These are phyloP conservation scores for Linnemannia zychae DNA, from an alignment of 192 early-diverging fungal species.

Conservation along the genomic window DNA sequence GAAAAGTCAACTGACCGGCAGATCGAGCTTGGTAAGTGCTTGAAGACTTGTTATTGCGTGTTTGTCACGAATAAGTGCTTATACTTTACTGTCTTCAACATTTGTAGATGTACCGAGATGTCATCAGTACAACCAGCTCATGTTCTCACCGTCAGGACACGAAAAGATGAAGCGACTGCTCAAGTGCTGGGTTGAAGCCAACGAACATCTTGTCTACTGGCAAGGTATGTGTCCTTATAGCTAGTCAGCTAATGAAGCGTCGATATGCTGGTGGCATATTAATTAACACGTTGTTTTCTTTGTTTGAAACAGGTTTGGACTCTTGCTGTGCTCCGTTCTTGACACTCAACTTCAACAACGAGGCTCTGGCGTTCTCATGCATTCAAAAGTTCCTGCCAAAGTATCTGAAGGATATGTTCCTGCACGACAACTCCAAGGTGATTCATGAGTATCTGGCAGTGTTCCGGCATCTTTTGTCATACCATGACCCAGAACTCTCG, in stretches of 20 bases:
- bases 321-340: slow-evolving; percentile 83
- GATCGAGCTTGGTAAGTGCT: slow-evolving; percentile 54
- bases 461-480: slow-evolving; percentile 75
- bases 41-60: neutral
- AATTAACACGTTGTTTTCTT: slow-evolving; percentile 1
- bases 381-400: slow-evolving; percentile 74
- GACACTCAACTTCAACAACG: slow-evolving; percentile 81
- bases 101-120: slow-evolving; percentile 73
- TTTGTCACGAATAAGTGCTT: too few species aligned
- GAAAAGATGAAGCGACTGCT: slow-evolving; percentile 71
- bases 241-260: neutral
- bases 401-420: slow-evolving; percentile 79
- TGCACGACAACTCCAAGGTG: slow-evolving; percentile 76
- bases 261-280: neutral
- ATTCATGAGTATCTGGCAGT: slow-evolving; percentile 79
- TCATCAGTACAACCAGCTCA: slow-evolving; percentile 75
- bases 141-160: slow-evolving; percentile 73
- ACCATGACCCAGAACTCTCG: slow-evolving; percentile 82
- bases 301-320: slow-evolving; percentile 69
- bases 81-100: neutral
- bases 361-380: slow-evolving; percentile 78
- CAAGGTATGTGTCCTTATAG: slow-evolving; percentile 68
- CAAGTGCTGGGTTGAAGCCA: slow-evolving; percentile 72
- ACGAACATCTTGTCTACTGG: slow-evolving; percentile 80
- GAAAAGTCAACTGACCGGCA: slow-evolving; percentile 70